phyloP scores from a whole-genome alignment of 2,329 filamentous ascomycete species.

The Pseudogymnoascus sp. region DNA sequence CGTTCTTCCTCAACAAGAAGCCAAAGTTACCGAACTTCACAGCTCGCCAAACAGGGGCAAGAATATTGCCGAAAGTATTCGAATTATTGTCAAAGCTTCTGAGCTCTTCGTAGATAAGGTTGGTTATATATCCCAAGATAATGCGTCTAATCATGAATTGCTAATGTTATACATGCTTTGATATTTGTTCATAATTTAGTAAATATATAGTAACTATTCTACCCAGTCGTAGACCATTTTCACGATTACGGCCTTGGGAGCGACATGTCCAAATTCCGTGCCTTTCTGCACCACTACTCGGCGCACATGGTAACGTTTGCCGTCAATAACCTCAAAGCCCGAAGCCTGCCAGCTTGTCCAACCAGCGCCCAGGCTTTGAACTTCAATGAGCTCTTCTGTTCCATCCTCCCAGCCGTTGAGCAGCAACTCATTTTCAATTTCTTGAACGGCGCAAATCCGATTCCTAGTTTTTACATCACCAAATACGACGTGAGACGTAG shows the following conservation, averaged over 20 bases:
- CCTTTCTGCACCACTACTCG: background rate
- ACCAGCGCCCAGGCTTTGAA: background rate
- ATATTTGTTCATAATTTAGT: background rate
- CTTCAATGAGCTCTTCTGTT: background rate
- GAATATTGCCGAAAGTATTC: too few relatives aligned
- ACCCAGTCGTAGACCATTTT: background rate
- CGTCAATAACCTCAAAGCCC: background rate
- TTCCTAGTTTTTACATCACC: background rate
- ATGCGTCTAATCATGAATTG: too few relatives aligned
- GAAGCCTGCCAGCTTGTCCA: background rate
- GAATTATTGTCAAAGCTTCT: too few relatives aligned
- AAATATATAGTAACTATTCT: background rate
- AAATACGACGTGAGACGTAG: background rate
- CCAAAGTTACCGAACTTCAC: too few relatives aligned
- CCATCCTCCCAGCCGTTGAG: background rate
- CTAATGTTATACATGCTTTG: too few relatives aligned
- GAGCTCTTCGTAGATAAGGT: too few relatives aligned
- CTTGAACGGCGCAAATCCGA: background rate
- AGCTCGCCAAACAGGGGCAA: too few relatives aligned
- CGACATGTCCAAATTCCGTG: background rate
- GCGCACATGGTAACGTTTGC: background rate
- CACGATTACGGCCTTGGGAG: background rate
- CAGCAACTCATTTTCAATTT: background rate
- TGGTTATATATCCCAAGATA: too few relatives aligned
- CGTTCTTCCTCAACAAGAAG: too few relatives aligned